Base-by-base conservation (phyloP, 768 basidiomycete species). In the Lentinula sp. region DNA sequence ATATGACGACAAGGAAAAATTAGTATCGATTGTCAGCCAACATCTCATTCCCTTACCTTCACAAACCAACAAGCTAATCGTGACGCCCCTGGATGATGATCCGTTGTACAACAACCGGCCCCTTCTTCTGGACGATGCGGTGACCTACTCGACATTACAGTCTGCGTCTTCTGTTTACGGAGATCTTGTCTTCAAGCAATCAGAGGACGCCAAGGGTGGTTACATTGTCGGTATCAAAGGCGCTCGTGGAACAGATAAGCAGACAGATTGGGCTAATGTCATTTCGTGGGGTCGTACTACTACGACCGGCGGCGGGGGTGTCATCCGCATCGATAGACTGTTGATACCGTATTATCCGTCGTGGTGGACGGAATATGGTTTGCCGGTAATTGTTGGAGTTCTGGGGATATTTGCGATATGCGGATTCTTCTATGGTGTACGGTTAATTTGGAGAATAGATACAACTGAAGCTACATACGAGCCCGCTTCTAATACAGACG, bases 391-490 rank as follows among this genome's bases (percentile, higher is more conserved):
- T 32, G 84, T 89, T 4, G 84, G 84, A 2, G 74, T 75, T 1
- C 65, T 84, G 28, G 91, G 89, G 5, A 68, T 89, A 32, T 45
- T 83, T 32, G 63, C 84, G 9, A 90, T 93, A 63, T 80, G 84
- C 63, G 68, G 75, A 9, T 88, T 94, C 71, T 90, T 93, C 73
- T 84, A 84, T 69, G 86, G 80, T n/a, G 85, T 90, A 21, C 76
- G 84, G 61, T 73, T 76, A 58, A 70, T 91, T 56, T 95, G 92
- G 91, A 78, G 79, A 64, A 73, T 79, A 67, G 91, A 92, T 70
- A 84, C 84, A 59, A 88, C 85, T 35, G 89, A 93, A 71, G 88
- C 92, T 39, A 94, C 91, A 40, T 97, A 93, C 71, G 94, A 96
- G 70, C 93, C 95, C 23, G 74, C 89, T 70, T 82, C 79, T 39